These are phyloP conservation scores for Asterochloris sp. DNA, from an alignment of 139 green algal genomes.

Conservation along the genomic window DNA sequence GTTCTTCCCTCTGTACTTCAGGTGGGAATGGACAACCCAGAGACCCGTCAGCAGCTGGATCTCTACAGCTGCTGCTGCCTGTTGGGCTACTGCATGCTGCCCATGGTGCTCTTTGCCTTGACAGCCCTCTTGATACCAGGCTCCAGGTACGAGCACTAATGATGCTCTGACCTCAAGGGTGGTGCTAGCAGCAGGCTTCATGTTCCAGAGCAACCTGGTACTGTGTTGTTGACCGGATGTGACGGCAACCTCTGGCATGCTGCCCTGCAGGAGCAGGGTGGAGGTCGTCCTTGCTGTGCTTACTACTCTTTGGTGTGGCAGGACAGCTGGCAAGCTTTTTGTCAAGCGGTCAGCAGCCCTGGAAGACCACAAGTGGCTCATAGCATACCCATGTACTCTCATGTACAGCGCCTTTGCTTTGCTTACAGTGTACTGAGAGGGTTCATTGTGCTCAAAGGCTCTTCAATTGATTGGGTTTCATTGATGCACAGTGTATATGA, in stretches of 20 bases:
- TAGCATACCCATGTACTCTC: constrained; percentile 80
- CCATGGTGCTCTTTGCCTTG: constrained; percentile 66
- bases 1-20: too few relatives aligned
- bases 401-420: constrained; percentile 81
- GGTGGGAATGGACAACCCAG: constrained; percentile 22
- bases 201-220: too few relatives aligned
- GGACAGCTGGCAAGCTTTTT: constrained; percentile 68
- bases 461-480: background rate
- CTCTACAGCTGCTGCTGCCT: constrained; percentile 87
- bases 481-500: too few relatives aligned
- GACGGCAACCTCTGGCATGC: background rate
- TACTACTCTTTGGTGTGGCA: constrained; percentile 65
- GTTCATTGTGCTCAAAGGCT: background rate
- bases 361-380: constrained; percentile 53
- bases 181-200: background rate
- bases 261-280: constrained; percentile 15
- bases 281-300: constrained; percentile 36
- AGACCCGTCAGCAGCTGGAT: constrained; percentile 53
- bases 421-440: constrained; percentile 73
- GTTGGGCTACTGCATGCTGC: constrained; percentile 86
- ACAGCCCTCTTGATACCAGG: constrained; percentile 69
- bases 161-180: background rate
- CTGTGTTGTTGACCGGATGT: background rate
- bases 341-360: constrained; percentile 51
- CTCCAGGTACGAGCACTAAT: constrained; percentile 21